phyloP scores from a whole-genome alignment of 331 rosid genomes.

The Pyracantha coccinea region DNA sequence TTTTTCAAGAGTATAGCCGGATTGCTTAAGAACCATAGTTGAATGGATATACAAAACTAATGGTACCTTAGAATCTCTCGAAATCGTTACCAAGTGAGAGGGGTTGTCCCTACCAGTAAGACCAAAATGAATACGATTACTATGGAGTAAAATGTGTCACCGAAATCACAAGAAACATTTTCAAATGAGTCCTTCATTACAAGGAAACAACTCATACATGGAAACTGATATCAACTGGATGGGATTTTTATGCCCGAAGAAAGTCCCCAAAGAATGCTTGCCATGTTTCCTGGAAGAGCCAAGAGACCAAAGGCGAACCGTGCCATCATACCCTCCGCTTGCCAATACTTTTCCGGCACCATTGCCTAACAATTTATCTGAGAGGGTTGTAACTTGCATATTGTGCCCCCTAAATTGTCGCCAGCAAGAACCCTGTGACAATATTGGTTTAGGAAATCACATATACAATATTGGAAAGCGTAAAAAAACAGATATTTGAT shows the following conservation, averaged over 20 bases:
- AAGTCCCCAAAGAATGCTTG: slow-evolving; percentile 58
- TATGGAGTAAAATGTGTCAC: neutral
- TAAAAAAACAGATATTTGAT: neutral
- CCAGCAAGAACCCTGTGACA: slow-evolving; percentile 40
- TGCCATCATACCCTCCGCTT: slow-evolving; percentile 92
- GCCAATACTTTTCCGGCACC: slow-evolving; percentile 61
- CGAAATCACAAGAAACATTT: neutral
- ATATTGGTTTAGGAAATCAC: neutral
- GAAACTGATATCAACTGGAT: slow-evolving; percentile 59
- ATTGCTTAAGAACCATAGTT: no score
- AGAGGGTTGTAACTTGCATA: slow-evolving; percentile 64
- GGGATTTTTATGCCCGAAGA: slow-evolving; percentile 76
- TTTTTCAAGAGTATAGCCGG: no score
- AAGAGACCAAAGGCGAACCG: slow-evolving; percentile 86
- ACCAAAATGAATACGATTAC: slow-evolving; percentile 3
- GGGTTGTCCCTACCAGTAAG: slow-evolving; percentile 44
- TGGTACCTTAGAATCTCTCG: slow-evolving; percentile 78
- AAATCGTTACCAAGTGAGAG: slow-evolving; percentile 65
- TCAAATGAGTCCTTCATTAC: neutral
- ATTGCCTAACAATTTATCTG: slow-evolving; percentile 74
- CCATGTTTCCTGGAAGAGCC: slow-evolving; percentile 55
- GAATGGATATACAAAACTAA: neutral
- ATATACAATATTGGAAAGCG: neutral
- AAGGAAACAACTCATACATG: slow-evolving; percentile 42
- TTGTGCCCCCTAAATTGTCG: slow-evolving; percentile 72